A percentile compares a stretch with the other conserved stretches of the same genome.
These are phyloP conservation scores for Nannochloropsis salina DNA, from an alignment of 108 stramenopile species.

Conservation along the genomic window DNA sequence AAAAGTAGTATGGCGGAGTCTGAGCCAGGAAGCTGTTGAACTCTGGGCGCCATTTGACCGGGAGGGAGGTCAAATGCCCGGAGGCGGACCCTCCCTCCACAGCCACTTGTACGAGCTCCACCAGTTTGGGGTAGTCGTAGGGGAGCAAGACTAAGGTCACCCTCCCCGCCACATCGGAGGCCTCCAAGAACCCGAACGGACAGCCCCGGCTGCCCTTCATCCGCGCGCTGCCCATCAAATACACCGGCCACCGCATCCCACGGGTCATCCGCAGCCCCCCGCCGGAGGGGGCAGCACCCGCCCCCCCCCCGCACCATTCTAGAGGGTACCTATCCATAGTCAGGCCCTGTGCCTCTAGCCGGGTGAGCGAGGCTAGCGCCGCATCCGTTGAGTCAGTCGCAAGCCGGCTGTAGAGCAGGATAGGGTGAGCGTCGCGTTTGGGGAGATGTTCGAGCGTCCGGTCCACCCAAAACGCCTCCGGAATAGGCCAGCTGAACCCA, in stretches of 20 bases:
- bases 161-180: neutral
- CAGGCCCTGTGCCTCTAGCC: neutral
- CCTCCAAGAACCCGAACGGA: constrained; percentile 13
- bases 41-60: constrained; percentile 2
- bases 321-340: neutral
- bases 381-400: neutral
- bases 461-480: neutral
- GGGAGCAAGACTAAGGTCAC: neutral
- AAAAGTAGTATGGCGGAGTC: neutral
- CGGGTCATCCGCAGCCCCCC: neutral
- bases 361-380: neutral
- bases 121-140: neutral
- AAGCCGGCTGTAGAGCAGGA: constrained; percentile 9
- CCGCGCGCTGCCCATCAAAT: neutral
- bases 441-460: neutral
- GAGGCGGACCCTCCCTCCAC: neutral
- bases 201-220: neutral
- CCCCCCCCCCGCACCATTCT: neutral
- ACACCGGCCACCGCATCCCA: neutral
- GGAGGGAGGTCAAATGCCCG: neutral
- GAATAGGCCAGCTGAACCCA: neutral
- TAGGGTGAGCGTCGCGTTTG: neutral
- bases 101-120: neutral
- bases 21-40: neutral
- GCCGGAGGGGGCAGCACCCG: neutral